Percentiles rank a stretch among this genome's conserved stretches.
phyloP scores from a whole-genome alignment of 2,329 filamentous ascomycete species.

The Conoideocrella luteorostrata region DNA sequence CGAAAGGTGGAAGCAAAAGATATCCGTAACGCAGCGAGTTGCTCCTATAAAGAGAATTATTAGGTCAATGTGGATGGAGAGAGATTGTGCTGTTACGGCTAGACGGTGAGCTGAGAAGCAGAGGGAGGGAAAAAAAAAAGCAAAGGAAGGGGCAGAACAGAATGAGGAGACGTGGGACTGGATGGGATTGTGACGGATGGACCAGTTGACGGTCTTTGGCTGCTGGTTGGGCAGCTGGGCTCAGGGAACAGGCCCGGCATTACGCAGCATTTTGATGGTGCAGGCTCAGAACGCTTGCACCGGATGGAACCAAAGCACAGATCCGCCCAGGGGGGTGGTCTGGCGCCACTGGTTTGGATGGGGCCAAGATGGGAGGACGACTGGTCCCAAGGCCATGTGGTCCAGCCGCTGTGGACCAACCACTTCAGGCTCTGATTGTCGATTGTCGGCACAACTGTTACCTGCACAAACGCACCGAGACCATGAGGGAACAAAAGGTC shows the following conservation, averaged over 20 bases:
- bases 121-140: not conserved
- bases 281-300: too few relatives aligned
- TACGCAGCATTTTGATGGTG: too few relatives aligned
- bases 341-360: not conserved
- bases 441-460: too few relatives aligned
- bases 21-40: too few relatives aligned
- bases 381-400: too few relatives aligned
- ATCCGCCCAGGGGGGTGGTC: not conserved
- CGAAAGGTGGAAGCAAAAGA: not conserved
- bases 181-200: not conserved
- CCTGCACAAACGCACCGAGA: too few relatives aligned
- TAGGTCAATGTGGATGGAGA: not conserved
- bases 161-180: not conserved
- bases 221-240: conserved; percentile 1
- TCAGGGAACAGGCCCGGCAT: not conserved
- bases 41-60: too few relatives aligned
- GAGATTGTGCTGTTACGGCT: not conserved
- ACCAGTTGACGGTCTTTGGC: not conserved
- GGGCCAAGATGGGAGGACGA: not conserved
- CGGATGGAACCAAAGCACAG: not conserved
- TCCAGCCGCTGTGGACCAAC: too few relatives aligned
- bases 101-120: not conserved
- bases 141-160: not conserved
- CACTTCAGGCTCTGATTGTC: too few relatives aligned
- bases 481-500: too few relatives aligned